phyloP scores from a whole-genome alignment of 2,329 filamentous ascomycete genomes.

The Fusarium tricinctum region DNA sequence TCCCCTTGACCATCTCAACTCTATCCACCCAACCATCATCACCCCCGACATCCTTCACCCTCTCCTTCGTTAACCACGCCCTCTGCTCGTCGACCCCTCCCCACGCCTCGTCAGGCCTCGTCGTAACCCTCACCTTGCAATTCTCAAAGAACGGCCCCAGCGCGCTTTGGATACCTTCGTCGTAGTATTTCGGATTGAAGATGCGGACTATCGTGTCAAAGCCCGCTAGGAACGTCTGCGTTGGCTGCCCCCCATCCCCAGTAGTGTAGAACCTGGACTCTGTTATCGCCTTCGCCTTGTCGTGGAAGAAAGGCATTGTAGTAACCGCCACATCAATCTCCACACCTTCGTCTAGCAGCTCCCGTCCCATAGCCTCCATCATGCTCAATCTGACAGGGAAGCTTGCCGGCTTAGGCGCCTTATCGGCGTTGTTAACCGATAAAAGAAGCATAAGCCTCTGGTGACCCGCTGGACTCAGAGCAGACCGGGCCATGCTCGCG shows the following conservation, averaged over 20 bases:
- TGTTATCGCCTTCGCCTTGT: constrained; percentile 74
- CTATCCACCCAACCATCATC: constrained; percentile 69
- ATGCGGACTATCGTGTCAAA: constrained; percentile 83
- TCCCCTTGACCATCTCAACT: constrained; percentile 71
- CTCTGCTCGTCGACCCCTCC: constrained; percentile 61
- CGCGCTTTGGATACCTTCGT: constrained; percentile 61
- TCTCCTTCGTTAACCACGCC: constrained; percentile 64
- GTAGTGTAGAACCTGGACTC: constrained; percentile 58
- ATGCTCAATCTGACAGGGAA: constrained; percentile 77
- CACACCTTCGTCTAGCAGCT: constrained; percentile 57
- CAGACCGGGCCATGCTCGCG: constrained; percentile 67
- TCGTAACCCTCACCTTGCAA: constrained; percentile 73
- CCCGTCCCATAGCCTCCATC: constrained; percentile 77
- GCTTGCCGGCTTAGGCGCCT: constrained; percentile 74
- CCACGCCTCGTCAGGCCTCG: constrained; percentile 73
- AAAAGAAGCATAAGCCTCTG: constrained; percentile 69
- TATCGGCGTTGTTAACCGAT: constrained; percentile 75
- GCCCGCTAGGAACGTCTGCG: constrained; percentile 79
- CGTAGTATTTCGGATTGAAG: constrained; percentile 80
- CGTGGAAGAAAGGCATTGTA: constrained; percentile 79
- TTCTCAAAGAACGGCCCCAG: constrained; percentile 74
- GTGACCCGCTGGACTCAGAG: constrained; percentile 49
- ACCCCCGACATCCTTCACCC: constrained; percentile 67
- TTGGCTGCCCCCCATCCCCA: constrained; percentile 41
- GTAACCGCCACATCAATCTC: constrained; percentile 78